Percentiles rank a stretch among this genome's conserved stretches.
These are phyloP conservation scores for Calonectria multiphialidica DNA, from an alignment of 2,329 filamentous ascomycete species.

Conservation along the genomic window DNA sequence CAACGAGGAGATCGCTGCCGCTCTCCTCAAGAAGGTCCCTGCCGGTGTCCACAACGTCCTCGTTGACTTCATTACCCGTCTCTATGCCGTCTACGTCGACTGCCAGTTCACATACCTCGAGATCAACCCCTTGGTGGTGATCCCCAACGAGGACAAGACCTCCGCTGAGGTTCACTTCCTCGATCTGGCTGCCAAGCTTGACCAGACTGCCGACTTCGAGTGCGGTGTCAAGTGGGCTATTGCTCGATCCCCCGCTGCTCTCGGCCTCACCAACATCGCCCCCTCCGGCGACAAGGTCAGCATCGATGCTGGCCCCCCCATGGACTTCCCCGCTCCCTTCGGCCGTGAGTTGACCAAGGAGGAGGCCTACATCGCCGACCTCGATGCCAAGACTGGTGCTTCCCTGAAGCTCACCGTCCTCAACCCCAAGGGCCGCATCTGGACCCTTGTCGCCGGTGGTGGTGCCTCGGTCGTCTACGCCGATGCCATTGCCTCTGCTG, in stretches of 20 bases:
- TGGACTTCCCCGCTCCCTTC: slow-evolving; percentile 99
- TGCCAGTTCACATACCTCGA: slow-evolving; percentile 99
- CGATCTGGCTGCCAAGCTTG: slow-evolving; percentile 97
- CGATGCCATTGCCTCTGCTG: slow-evolving; percentile 96
- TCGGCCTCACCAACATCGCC: slow-evolving; percentile 81
- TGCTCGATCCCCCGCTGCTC: slow-evolving; percentile 88
- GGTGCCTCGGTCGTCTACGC: slow-evolving; percentile 99
- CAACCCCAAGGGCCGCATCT: slow-evolving; percentile 91
- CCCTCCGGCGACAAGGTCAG: slow-evolving; percentile 80
- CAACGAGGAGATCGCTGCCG: slow-evolving; percentile 89
- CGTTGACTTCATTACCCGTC: slow-evolving; percentile 97
- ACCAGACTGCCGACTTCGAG: slow-evolving; percentile 99
- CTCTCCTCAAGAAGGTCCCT: slow-evolving; percentile 92
- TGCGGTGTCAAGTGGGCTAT: slow-evolving; percentile 99
- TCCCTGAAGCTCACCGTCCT: slow-evolving; percentile 98
- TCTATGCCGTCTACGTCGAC: slow-evolving; percentile 99
- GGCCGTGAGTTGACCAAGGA: slow-evolving; percentile 98
- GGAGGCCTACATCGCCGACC: slow-evolving; percentile 98
- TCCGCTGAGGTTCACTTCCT: slow-evolving; percentile 98
- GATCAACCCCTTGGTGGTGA: slow-evolving; percentile 99
- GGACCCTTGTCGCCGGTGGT: slow-evolving; percentile 98
- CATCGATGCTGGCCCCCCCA: slow-evolving; percentile 95
- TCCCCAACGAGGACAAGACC: slow-evolving; percentile 92
- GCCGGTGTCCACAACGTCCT: slow-evolving; percentile 97
- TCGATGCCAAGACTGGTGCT: slow-evolving; percentile 99